phyloP scores from a whole-genome alignment of 1,284 basidiomycete genomes.

The Pyrrhoderma lamaoense region DNA sequence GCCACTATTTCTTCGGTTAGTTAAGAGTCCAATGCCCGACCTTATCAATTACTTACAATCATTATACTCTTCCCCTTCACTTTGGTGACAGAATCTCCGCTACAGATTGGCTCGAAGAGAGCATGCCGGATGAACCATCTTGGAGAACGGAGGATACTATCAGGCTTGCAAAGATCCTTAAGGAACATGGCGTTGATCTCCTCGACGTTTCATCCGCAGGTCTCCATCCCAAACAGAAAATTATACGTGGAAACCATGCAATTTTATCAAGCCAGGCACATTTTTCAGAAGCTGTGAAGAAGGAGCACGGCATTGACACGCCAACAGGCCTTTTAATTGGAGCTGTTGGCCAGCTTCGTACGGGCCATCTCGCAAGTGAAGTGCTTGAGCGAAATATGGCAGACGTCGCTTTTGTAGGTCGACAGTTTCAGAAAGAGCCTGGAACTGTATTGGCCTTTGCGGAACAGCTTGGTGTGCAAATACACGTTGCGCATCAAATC shows the following conservation, averaged over 20 bases:
- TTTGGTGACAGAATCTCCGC: slow-evolving; percentile 44
- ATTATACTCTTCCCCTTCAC: slow-evolving; percentile 21
- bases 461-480: slow-evolving; percentile 25
- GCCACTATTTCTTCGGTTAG: slow-evolving; percentile 47
- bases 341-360: slow-evolving; percentile 43
- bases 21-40: slow-evolving; percentile 30
- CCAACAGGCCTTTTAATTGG: slow-evolving; percentile 32
- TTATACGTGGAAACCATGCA: slow-evolving; percentile 31
- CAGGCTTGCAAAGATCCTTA: slow-evolving; percentile 39
- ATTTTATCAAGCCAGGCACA: slow-evolving; percentile 23
- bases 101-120: slow-evolving; percentile 49
- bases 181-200: slow-evolving; percentile 48
- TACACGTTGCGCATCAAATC: slow-evolving; percentile 17
- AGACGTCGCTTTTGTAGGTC: slow-evolving; percentile 41
- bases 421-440: slow-evolving; percentile 53
- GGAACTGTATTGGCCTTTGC: slow-evolving; percentile 33
- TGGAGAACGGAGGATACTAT: slow-evolving; percentile 54
- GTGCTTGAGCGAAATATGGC: slow-evolving; percentile 33
- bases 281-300: slow-evolving; percentile 38
- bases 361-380: slow-evolving; percentile 36
- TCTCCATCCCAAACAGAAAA: slow-evolving; percentile 34
- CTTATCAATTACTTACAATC: slow-evolving; percentile 31
- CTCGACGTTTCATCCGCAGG: slow-evolving; percentile 54
- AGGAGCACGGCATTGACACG: slow-evolving; percentile 23
- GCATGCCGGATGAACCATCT: slow-evolving; percentile 35